Evolutionary conservation across 176 grass and related monocot genomes (phyloP).

Genomic region (Hyparrhenia diplandra): DNA sequence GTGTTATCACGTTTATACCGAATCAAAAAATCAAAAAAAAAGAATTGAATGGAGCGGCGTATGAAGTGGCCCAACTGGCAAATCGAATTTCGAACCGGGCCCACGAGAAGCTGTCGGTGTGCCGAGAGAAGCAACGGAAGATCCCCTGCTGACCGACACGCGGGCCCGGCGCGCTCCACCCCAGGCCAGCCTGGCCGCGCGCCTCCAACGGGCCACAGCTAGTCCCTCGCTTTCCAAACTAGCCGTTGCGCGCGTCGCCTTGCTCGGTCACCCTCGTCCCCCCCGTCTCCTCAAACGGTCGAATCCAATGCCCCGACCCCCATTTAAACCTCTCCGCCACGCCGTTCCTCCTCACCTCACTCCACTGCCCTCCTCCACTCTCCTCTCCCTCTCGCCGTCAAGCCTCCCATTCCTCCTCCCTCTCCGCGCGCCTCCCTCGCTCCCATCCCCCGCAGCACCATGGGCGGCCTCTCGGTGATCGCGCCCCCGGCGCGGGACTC

Average conservation of each 20-base stretch:
- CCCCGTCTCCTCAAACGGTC: slow-evolving; percentile 59
- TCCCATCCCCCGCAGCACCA: background rate
- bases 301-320: slow-evolving; percentile 2
- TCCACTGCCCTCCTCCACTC: background rate
- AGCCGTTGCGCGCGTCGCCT: slow-evolving; percentile 45
- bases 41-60: no score
- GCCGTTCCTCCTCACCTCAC: background rate
- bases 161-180: background rate
- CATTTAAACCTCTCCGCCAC: slow-evolving; percentile 40
- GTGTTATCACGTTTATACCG: no score
- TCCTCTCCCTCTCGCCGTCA: background rate
- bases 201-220: slow-evolving; percentile 36
- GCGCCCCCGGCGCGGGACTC: slow-evolving; percentile 53
- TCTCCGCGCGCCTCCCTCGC: accelerated
- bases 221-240: slow-evolving; percentile 31
- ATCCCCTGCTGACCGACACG: background rate
- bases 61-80: background rate
- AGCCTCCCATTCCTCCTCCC: no score
- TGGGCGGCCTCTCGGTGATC: slow-evolving; percentile 78
- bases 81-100: background rate
- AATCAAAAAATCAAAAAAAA: no score
- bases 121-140: background rate
- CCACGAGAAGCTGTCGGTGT: background rate
- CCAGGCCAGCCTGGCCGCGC: background rate
- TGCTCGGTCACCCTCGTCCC: slow-evolving; percentile 1